Evolutionary conservation across 176 grass and related monocot genomes (phyloP).

Genomic region (Thalia dealbata): DNA sequence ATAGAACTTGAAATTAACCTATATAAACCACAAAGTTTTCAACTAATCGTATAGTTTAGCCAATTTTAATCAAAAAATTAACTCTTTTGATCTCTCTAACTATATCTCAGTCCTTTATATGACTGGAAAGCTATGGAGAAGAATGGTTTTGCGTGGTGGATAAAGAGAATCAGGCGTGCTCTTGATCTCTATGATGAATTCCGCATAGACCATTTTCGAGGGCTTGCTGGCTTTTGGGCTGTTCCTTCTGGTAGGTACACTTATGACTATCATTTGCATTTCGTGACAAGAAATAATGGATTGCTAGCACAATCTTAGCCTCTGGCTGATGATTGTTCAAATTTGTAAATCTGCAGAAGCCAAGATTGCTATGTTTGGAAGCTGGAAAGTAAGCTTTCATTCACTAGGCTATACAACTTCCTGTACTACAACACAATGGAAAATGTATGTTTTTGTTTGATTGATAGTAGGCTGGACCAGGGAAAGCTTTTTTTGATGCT

Average conservation of each 20-base stretch:
- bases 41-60: not conserved
- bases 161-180: conserved; percentile 83
- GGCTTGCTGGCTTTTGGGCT: conserved; percentile 80
- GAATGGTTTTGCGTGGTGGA: conserved; percentile 73
- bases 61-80: not conserved
- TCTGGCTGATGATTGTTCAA: conserved; percentile 14
- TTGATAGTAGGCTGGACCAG: conserved; percentile 94
- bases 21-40: too few species aligned
- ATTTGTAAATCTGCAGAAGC: conserved; percentile 45
- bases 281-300: not conserved
- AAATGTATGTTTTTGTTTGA: conserved; percentile 32
- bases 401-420: conserved; percentile 14
- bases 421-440: conserved; percentile 1
- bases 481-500: conserved; percentile 83
- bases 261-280: not conserved
- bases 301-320: not conserved
- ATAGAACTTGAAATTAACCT: not conserved
- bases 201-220: conserved; percentile 94
- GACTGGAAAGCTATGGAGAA: conserved; percentile 90
- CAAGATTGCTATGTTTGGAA: conserved; percentile 67
- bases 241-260: conserved; percentile 68
- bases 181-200: conserved; percentile 99
- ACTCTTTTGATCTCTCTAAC: conserved; percentile 20
- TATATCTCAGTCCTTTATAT: conserved; percentile 60
- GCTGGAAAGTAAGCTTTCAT: conserved; percentile 62